Base-by-base conservation (phyloP, 148 eudicot species). In the Heliamphora exappendiculata region DNA sequence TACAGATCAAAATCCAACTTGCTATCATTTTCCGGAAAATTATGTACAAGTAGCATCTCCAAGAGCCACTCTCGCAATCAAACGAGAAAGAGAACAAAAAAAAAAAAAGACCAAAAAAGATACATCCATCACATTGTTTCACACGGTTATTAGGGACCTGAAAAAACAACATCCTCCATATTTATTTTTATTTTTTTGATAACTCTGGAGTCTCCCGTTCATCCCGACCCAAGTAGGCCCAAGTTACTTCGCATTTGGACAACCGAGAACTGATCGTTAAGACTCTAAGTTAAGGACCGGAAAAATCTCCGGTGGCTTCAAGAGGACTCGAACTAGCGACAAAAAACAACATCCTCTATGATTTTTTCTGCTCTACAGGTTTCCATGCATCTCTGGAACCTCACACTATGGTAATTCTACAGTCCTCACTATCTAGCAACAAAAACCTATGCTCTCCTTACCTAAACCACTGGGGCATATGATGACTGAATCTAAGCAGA, bases 401-500 rank as follows among this genome's bases (percentile, higher is more conserved):
- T 28, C 49, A 29, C 75, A 50, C 51, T 45, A 45, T 34, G 4
- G 67, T 72, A 64, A 17, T 20, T n/a, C n/a, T 67, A 22, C 65
- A 69, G 13, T 13, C 55, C 36, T 36, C 78, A 44, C 41, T 26
- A 60, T 16, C 75, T 76, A 79, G n/a, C 77, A 80, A 79, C 54
- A 78, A 19, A 47, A 24, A 74, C 67, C 80, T 78, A 42, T 36
- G 72, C 29, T 75, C 81, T 72, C n/a, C n/a, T 77, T 84, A 29
- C 82, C 86, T 80, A 87, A 73, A 24, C 67, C 74, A 81, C 75
- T 79, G 34, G 96, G 96, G 62, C 85, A 83, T 53, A 93, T 83
- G 62, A 91, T 65, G 62, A 94, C 97, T 37, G 90, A 90, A 72
- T 94, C 97, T 34, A 94, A 78, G 59, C 93, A 89, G 1, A 94